Percentiles rank a stretch among this genome's conserved stretches.
These are phyloP conservation scores for Agapanthus africanus DNA, from an alignment of 106 monocot genomes.

Conservation along the genomic window DNA sequence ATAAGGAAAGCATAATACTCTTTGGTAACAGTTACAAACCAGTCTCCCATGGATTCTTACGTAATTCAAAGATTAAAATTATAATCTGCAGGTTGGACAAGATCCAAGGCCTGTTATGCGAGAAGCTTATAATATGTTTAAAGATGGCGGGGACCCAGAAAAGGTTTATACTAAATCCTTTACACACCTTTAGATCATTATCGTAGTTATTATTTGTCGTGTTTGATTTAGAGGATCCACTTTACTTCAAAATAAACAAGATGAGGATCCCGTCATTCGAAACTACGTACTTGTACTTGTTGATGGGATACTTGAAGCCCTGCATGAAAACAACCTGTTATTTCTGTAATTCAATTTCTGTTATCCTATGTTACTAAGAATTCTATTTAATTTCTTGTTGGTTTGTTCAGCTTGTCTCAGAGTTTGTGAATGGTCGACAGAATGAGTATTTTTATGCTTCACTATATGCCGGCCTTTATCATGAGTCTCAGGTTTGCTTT, in stretches of 20 bases:
- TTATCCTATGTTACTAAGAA: background rate
- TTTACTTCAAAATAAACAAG: background rate
- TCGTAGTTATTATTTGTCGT: background rate
- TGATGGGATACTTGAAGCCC: background rate
- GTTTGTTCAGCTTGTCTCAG: conserved; percentile 57
- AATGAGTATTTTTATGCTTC: conserved; percentile 78
- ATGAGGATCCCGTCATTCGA: background rate
- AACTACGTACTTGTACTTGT: background rate
- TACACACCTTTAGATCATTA: background rate
- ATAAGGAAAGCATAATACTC: background rate
- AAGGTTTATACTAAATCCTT: conserved; percentile 41
- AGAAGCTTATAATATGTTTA: conserved; percentile 82
- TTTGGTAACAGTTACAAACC: background rate
- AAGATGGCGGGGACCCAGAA: conserved; percentile 79
- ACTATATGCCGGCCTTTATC: conserved; percentile 81
- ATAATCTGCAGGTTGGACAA: conserved; percentile 56
- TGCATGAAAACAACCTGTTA: background rate
- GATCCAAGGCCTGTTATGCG: conserved; percentile 86
- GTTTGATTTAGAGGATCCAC: background rate
- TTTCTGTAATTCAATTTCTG: background rate
- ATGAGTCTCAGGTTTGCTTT: conserved; percentile 85
- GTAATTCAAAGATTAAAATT: background rate
- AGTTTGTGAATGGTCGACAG: conserved; percentile 33
- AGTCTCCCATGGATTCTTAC: background rate
- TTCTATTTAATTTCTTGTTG: background rate